Evolutionary conservation across 2,329 filamentous ascomycete species (phyloP), one percentile per base, ranked within the genome.

Genomic region (Aspergillus sp.): DNA sequence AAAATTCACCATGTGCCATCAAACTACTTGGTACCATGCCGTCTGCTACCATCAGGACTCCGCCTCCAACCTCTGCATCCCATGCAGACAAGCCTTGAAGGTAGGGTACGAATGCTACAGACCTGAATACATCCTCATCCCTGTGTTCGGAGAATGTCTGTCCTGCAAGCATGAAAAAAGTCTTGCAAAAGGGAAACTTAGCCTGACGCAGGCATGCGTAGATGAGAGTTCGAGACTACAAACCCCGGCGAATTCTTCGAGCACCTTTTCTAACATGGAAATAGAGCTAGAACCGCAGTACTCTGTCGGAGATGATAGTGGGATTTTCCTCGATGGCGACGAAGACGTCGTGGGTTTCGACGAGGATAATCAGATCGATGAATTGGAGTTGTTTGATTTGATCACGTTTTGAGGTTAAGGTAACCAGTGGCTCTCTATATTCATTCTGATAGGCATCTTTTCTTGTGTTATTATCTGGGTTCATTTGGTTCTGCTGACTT

Each of bases 1-100:
- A 7, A 15, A 6, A 37, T 37, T 15, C 10, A 37, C 33, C 33
- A 61, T 64, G 61, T 63, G 60, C 45, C 55, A 61, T 35, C 13
- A 22, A 19, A 53, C 63, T 13, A 46, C 27, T 27, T 62, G 57
- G 57, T 59, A 55, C 32, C 53, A 61, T 46, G 54, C 48, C 47
- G 44, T 58, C 33, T 62, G 57, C 45, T 43, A 41, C 12, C 60
- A 63, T 42, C 4, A 15, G n/a, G 49, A 53, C 15, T 39, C 44
- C 10, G 10, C 35, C 27, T 49, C 48, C 32, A 45, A 43, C 32
- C 38, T 48, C 17, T 17, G 43, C 32, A 56, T 61, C n/a, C 27
- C 42, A 17, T 62, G 60, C 44, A 41, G 41, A 5, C 35, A 46
- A 15, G 50, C 52, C 39, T 43, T 56, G 23, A 37, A 44, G 22